A percentile compares a stretch with the other conserved stretches of the same genome.
Evolutionary conservation across 352 stramenopile genomes (phyloP).

Genomic region (Phytophthora chlamydospora): DNA sequence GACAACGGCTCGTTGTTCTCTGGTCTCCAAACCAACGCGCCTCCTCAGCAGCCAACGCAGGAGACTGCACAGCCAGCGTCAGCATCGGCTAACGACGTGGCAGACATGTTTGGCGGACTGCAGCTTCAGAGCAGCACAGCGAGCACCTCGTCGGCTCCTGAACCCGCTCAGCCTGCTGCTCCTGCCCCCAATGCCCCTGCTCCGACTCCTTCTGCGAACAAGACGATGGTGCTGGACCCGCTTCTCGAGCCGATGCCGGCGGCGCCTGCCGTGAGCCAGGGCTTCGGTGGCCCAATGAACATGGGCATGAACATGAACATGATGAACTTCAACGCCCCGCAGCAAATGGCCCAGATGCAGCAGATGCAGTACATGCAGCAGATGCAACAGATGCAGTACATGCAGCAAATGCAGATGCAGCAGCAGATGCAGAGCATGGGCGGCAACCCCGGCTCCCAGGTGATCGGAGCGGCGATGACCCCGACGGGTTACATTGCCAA

Average conservation of each 20-base stretch:
- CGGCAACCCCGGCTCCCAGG: slow-evolving; percentile 58
- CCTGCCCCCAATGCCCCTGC: slow-evolving; percentile 28
- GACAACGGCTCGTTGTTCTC: slow-evolving; percentile 61
- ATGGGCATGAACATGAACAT: slow-evolving; percentile 63
- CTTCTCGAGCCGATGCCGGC: slow-evolving; percentile 68
- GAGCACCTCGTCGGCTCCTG: slow-evolving; percentile 20
- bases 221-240: slow-evolving; percentile 69
- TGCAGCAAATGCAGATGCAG: slow-evolving; percentile 73
- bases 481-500: slow-evolving; percentile 87
- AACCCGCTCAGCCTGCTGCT: slow-evolving; percentile 25
- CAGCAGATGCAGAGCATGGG: slow-evolving; percentile 67
- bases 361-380: slow-evolving; percentile 80
- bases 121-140: slow-evolving; percentile 58
- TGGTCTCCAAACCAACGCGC: slow-evolving; percentile 53
- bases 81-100: slow-evolving; percentile 40
- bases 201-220: slow-evolving; percentile 34
- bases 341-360: slow-evolving; percentile 61
- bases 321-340: slow-evolving; percentile 65
- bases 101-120: slow-evolving; percentile 84
- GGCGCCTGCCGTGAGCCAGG: slow-evolving; percentile 49
- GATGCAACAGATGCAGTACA: slow-evolving; percentile 77
- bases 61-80: slow-evolving; percentile 25
- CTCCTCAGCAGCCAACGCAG: slow-evolving; percentile 34
- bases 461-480: slow-evolving; percentile 87
- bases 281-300: slow-evolving; percentile 46